Evolutionary conservation across 352 stramenopile species (phyloP).

Genomic region (Globisporangium middletonii): DNA sequence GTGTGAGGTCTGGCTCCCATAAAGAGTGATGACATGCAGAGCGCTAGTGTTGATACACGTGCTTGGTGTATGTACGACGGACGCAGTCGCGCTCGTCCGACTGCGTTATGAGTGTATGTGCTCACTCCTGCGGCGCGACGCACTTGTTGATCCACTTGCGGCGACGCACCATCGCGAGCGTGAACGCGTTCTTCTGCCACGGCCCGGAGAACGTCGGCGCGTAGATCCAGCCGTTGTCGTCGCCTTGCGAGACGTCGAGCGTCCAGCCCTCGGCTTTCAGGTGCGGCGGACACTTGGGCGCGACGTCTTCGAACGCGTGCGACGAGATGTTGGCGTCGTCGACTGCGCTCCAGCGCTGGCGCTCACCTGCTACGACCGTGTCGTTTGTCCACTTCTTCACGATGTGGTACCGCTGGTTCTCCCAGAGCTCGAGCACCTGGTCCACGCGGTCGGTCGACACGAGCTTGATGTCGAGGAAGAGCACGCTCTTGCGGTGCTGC

Average conservation of each 20-base stretch:
- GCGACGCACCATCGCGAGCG: constrained; percentile 70
- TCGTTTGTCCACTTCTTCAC: constrained; percentile 75
- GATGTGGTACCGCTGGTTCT: constrained; percentile 79
- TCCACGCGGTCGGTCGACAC: constrained; percentile 45
- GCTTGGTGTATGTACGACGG: too few relatives aligned
- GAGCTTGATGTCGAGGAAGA: constrained; percentile 58
- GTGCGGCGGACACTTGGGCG: constrained; percentile 47
- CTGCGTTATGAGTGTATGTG: too few relatives aligned
- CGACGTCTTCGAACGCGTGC: constrained; percentile 61
- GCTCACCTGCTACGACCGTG: constrained; percentile 45
- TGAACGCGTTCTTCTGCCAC: constrained; percentile 72
- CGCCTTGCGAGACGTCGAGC: constrained; percentile 66
- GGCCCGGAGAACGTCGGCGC: constrained; percentile 65
- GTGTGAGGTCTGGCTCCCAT: too few relatives aligned
- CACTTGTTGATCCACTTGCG: constrained; percentile 84
- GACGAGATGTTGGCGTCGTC: constrained; percentile 55
- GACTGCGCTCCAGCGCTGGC: constrained; percentile 64
- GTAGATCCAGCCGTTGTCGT: constrained; percentile 85
- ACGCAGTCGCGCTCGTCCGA: too few relatives aligned
- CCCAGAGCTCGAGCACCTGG: constrained; percentile 72
- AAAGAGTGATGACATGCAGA: too few relatives aligned
- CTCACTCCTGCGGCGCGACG: constrained; percentile 16
- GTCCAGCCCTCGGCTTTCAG: constrained; percentile 67
- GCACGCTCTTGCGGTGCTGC: constrained; percentile 45
- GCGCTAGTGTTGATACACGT: not conserved